Evolutionary conservation across 257 asterid genomes (phyloP), one percentile per base, ranked within the genome.

Genomic region (Penstemon barbatus): DNA sequence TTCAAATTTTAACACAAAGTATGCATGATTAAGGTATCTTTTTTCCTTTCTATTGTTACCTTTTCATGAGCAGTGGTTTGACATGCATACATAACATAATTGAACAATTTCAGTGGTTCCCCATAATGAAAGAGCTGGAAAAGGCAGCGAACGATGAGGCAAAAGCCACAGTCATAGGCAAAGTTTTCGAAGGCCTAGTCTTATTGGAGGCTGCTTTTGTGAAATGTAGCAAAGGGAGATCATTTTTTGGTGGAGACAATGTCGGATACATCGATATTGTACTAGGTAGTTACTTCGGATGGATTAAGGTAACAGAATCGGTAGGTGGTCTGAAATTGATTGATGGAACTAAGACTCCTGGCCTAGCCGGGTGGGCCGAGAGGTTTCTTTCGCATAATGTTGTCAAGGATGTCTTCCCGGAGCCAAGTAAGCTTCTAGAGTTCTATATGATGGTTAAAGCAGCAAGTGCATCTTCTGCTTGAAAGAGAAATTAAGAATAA

Each of bases 221-320:
- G 11, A 80, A 75, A 61, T 61, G 78, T 65, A 77, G 86, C 85
- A 85, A 83, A 62, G 94, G 86, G 12, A 79, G 78, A 9, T 63
- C 48, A 4, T 86, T 78, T 63, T 89, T 82, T 39, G 85, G 89
- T 12, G 91, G 88, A 42, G 89, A 87, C 12, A 74, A 43, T 12
- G 75, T 84, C 42, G 95, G 95, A 3, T 85, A 66, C 68, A 18
- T 87, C 38, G 96, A 86, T 78, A 68, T 85, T 51, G 90, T 83
- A 6, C 72, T 86, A 15, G 96, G 96, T 25, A 54, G 86, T 61
- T 81, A 54, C 65, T 36, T 86, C 63, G 89, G 77, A 7, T 86
- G 90, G 89, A n/a, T 85, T 0, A 76, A 71, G 44, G 81, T 80
- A 15, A 65, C 46, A 1, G 94, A 81, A 63, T 40, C 60, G 9